Conservation (phyloP, 208 protist genomes). For the Acanthamoeba lenticulata region DNA sequence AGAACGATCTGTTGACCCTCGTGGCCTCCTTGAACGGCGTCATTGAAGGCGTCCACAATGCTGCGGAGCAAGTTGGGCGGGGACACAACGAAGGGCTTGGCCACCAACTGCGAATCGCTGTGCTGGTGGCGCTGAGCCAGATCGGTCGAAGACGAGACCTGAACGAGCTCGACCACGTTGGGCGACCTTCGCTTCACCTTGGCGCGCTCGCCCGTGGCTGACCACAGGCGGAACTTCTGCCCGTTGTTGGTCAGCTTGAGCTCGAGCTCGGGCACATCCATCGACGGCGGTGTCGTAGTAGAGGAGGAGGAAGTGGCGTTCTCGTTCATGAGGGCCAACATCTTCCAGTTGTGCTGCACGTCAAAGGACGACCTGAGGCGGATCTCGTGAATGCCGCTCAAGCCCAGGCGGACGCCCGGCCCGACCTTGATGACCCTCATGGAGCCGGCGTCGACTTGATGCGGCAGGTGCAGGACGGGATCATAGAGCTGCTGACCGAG, state of each 20-base stretch:
- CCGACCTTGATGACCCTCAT: background rate
- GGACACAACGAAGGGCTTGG: background rate
- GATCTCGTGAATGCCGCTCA: background rate
- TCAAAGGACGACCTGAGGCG: background rate
- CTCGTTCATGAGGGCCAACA: background rate
- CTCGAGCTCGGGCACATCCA: background rate
- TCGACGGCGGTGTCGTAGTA: background rate
- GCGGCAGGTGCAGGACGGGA: background rate
- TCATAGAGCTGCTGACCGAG: background rate
- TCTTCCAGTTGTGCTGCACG: background rate
- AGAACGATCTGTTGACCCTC: background rate
- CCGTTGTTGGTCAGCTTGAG: background rate
- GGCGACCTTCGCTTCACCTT: background rate
- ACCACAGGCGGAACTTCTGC: background rate
- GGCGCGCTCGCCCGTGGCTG: background rate
- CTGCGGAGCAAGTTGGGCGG: background rate
- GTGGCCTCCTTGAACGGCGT: no score
- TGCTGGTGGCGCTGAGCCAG: background rate
- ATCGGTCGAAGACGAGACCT: background rate
- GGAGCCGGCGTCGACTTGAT: background rate
- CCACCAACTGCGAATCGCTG: fast-evolving
- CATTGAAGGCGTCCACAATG: background rate
- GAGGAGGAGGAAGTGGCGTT: background rate
- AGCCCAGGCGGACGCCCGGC: background rate
- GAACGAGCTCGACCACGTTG: background rate